A percentile compares a stretch with the other conserved stretches of the same genome.
Evolutionary conservation across 768 basidiomycete genomes (phyloP).

Genomic region (Erythrobasidium yunnanense): DNA sequence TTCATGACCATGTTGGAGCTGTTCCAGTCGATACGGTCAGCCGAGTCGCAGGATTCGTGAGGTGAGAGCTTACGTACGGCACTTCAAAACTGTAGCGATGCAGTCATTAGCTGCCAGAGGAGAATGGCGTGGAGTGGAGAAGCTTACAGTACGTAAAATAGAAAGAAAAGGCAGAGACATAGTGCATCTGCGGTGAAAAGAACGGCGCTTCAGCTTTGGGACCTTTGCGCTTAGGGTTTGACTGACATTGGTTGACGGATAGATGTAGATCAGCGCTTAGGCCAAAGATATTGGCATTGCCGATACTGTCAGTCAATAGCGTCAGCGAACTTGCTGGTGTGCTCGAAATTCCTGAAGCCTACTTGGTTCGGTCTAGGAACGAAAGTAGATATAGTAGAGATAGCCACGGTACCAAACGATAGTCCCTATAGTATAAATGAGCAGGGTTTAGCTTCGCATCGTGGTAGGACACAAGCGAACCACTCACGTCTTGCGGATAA

Average conservation of each 20-base stretch:
- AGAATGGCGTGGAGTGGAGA: no score
- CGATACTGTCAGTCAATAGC: slow-evolving; percentile 34
- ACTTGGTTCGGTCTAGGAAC: slow-evolving; percentile 8
- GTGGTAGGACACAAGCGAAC: slow-evolving; percentile 52
- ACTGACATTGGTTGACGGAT: slow-evolving; percentile 40
- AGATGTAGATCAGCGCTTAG: slow-evolving; percentile 39
- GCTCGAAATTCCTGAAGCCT: no score
- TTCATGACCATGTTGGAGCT: slow-evolving; percentile 10
- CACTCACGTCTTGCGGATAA: slow-evolving; percentile 58
- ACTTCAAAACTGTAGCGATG: no score
- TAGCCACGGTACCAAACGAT: slow-evolving; percentile 59
- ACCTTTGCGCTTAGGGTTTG: no score
- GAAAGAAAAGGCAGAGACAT: slow-evolving; percentile 42
- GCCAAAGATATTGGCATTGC: slow-evolving; percentile 37
- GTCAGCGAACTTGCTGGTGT: slow-evolving; percentile 4
- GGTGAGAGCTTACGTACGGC: no score
- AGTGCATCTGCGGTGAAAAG: no score
- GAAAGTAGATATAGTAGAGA: slow-evolving; percentile 48
- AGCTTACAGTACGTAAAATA: slow-evolving; percentile 33
- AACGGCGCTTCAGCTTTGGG: no score
- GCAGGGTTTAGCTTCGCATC: slow-evolving; percentile 39
- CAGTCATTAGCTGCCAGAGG: no score
- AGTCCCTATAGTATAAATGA: slow-evolving; percentile 33
- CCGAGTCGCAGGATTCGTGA: no score
- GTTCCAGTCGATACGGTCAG: no score